Evolutionary conservation across 2,329 filamentous ascomycete species (phyloP).

Genomic region (Paraphoma sp.): DNA sequence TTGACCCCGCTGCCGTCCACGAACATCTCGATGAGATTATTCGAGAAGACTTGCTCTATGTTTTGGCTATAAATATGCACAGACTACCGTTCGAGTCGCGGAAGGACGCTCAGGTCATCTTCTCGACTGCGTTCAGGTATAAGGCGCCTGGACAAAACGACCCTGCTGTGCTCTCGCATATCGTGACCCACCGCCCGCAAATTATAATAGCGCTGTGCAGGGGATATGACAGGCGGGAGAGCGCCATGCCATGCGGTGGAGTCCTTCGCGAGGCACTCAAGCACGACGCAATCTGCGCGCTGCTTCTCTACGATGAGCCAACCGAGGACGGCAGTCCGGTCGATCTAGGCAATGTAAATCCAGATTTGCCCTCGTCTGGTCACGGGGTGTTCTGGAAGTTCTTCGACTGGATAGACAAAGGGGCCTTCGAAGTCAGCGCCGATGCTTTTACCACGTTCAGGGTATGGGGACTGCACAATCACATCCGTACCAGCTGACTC

Average conservation of each 20-base stretch:
- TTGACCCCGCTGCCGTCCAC: conserved; percentile 85
- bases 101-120: conserved; percentile 94
- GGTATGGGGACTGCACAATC: conserved; percentile 56
- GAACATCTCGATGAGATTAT: conserved; percentile 85
- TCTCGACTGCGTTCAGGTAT: conserved; percentile 93
- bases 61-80: conserved; percentile 82
- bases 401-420: conserved; percentile 96
- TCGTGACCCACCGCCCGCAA: conserved; percentile 84
- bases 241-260: conserved; percentile 87
- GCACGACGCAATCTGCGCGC: conserved; percentile 86
- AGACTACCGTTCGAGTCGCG: conserved; percentile 92
- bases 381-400: conserved; percentile 94
- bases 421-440: conserved; percentile 93
- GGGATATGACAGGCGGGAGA: conserved; percentile 89
- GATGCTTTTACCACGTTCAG: conserved; percentile 98
- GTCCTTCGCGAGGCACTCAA: conserved; percentile 90
- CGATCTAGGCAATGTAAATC: conserved; percentile 78
- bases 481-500: conserved; percentile 15
- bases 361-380: conserved; percentile 76
- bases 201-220: conserved; percentile 87
- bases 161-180: conserved; percentile 85
- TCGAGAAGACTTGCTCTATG: conserved; percentile 85
- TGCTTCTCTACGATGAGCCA: conserved; percentile 92
- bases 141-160: conserved; percentile 75
- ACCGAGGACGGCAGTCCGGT: conserved; percentile 74